phyloP scores from a whole-genome alignment of 2,329 filamentous ascomycete species.

The Tolypocladium amazonense region DNA sequence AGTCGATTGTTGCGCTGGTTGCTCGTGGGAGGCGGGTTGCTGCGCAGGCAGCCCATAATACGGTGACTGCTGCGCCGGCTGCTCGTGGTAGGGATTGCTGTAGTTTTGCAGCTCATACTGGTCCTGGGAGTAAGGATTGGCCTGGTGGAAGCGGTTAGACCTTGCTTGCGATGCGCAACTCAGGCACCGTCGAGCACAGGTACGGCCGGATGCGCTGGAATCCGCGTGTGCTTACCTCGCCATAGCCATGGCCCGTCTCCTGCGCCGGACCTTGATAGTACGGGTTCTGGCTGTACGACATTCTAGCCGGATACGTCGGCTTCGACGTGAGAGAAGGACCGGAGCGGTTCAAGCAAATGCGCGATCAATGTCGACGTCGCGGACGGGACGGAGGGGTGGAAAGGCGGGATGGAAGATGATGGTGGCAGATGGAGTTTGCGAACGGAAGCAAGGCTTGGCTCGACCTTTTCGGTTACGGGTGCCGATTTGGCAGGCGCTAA shows the following conservation, averaged over 20 bases:
- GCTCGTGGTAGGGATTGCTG: constrained; percentile 20
- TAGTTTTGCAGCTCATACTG: constrained; percentile 45
- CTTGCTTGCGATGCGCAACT: background rate
- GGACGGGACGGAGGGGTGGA: background rate
- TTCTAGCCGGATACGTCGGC: constrained; percentile 3
- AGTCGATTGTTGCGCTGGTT: constrained; percentile 12
- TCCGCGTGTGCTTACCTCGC: constrained; percentile 7
- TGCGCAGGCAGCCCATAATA: constrained; percentile 16
- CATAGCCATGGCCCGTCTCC: constrained; percentile 8
- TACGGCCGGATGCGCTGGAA: background rate
- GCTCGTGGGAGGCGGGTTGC: constrained; percentile 18
- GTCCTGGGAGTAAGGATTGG: constrained; percentile 8
- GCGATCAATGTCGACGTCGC: background rate
- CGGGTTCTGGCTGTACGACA: constrained; percentile 13
- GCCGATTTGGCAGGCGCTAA: background rate
- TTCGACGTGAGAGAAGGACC: background rate
- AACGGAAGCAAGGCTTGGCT: background rate
- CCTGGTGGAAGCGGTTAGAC: background rate
- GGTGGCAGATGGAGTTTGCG: background rate
- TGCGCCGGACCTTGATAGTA: constrained; percentile 10
- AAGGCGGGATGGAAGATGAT: background rate
- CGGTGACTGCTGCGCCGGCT: constrained; percentile 9
- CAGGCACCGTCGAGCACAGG: background rate
- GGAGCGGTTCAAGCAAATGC: background rate
- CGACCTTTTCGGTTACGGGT: background rate